A percentile compares a stretch with the other conserved stretches of the same genome.
These are phyloP conservation scores for Ricinus communis DNA, from an alignment of 345 rosid species.

Conservation along the genomic window DNA sequence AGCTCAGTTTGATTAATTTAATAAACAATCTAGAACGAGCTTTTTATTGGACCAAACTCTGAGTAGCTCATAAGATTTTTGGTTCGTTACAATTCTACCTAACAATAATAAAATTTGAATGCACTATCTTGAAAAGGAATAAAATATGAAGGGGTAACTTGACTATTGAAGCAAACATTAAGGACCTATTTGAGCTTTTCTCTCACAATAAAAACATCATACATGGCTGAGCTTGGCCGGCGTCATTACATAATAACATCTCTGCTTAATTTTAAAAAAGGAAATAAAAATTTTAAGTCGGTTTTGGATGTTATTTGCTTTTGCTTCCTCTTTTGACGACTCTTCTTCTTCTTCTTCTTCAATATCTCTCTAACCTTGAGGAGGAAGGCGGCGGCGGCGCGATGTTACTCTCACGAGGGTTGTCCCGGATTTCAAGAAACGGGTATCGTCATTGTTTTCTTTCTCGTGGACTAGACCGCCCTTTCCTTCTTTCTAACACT, in stretches of 20 bases:
- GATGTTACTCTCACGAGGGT: conserved; percentile 3
- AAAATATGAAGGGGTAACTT: too few relatives aligned
- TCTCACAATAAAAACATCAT: too few relatives aligned
- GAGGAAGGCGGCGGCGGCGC: background rate
- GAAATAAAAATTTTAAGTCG: background rate
- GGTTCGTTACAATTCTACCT: too few relatives aligned
- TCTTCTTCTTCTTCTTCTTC: background rate
- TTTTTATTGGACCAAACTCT: too few relatives aligned
- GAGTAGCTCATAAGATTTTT: too few relatives aligned
- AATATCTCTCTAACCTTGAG: background rate
- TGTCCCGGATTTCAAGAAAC: conserved; percentile 5
- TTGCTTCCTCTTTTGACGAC: background rate
- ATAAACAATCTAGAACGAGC: too few relatives aligned
- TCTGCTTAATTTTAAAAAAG: too few relatives aligned
- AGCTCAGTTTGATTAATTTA: too few relatives aligned
- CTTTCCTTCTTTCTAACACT: background rate
- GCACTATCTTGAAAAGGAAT: too few relatives aligned
- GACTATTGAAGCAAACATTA: too few relatives aligned
- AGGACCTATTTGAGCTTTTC: too few relatives aligned
- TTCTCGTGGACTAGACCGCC: conserved; percentile 1
- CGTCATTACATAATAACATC: background rate
- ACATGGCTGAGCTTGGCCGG: conserved; percentile 4
- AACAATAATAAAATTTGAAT: too few relatives aligned
- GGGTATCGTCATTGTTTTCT: background rate
- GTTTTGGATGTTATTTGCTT: background rate